phyloP scores from a whole-genome alignment of 1,284 basidiomycete species.

The Microbotryum lychnidis-dioicae region DNA sequence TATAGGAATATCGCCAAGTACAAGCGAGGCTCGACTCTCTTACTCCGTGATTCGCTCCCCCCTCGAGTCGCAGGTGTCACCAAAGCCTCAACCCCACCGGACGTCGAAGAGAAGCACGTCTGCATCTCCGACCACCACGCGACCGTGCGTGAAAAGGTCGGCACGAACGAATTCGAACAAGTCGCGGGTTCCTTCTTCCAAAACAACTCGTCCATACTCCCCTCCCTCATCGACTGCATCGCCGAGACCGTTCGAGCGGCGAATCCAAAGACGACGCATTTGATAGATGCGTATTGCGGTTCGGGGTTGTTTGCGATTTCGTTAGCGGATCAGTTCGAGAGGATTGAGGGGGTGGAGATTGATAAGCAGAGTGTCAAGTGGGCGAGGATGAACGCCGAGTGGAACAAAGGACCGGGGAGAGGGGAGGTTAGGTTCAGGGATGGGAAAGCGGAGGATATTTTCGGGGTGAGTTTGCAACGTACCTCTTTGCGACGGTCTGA shows the following conservation, averaged over 20 bases:
- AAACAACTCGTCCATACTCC: conserved; percentile 90
- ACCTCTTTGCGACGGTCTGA: not conserved
- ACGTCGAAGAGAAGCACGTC: conserved; percentile 49
- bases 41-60: conserved; percentile 70
- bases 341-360: conserved; percentile 79
- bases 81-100: not conserved
- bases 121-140: conserved; percentile 77
- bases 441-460: conserved; percentile 51
- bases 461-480: conserved; percentile 41
- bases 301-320: conserved; percentile 86
- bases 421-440: conserved; percentile 46
- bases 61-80: conserved; percentile 19
- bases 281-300: conserved; percentile 88
- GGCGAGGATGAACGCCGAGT: conserved; percentile 68
- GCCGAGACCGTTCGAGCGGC: conserved; percentile 58
- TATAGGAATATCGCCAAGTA: conserved; percentile 67
- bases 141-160: conserved; percentile 76
- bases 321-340: conserved; percentile 66
- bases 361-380: conserved; percentile 63
- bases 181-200: conserved; percentile 82
- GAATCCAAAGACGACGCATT: conserved; percentile 54
- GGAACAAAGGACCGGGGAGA: conserved; percentile 51
- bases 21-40: conserved; percentile 81
- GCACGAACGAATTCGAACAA: conserved; percentile 74
- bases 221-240: conserved; percentile 73